A percentile compares a stretch with the other conserved stretches of the same genome.
phyloP scores from a whole-genome alignment of 257 asterid genomes.

The Knoxia roxburghii region DNA sequence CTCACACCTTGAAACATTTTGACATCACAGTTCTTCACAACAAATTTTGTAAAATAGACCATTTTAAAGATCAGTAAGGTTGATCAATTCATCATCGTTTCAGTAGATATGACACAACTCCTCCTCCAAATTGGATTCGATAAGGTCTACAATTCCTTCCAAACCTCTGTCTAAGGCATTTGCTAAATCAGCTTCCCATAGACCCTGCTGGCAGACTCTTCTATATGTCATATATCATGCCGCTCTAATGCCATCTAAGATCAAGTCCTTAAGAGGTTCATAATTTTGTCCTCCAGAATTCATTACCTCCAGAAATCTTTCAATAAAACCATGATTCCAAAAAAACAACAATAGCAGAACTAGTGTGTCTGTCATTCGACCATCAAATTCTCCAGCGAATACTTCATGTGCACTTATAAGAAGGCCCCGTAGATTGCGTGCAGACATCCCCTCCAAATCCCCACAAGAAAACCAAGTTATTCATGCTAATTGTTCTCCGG shows the following conservation, averaged over 20 bases:
- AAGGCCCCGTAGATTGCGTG: no score
- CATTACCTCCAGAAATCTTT: constrained; percentile 52
- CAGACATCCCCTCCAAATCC: no score
- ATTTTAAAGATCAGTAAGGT: constrained; percentile 60
- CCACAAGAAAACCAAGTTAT: no score
- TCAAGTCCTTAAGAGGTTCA: constrained; percentile 37
- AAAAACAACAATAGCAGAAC: constrained; percentile 70
- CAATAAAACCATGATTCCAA: constrained; percentile 42
- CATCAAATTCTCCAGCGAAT: no score
- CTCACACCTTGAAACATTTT: no score
- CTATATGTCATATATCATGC: constrained; percentile 51
- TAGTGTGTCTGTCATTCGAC: constrained; percentile 61
- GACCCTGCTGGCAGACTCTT: constrained; percentile 44
- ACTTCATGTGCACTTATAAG: no score
- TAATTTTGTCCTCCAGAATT: constrained; percentile 28
- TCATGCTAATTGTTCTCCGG: no score
- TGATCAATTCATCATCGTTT: constrained; percentile 60
- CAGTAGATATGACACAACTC: constrained; percentile 38
- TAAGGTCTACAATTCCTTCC: constrained; percentile 35
- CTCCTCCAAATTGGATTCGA: no score
- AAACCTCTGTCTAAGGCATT: constrained; percentile 54
- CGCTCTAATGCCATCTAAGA: constrained; percentile 57
- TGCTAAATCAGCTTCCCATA: constrained; percentile 56
- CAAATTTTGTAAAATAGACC: no score
- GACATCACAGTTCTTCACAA: no score